Evolutionary conservation across 2,329 filamentous ascomycete genomes (phyloP), one percentile per base, ranked within the genome.

Genomic region (Albophoma yamanashiensis): DNA sequence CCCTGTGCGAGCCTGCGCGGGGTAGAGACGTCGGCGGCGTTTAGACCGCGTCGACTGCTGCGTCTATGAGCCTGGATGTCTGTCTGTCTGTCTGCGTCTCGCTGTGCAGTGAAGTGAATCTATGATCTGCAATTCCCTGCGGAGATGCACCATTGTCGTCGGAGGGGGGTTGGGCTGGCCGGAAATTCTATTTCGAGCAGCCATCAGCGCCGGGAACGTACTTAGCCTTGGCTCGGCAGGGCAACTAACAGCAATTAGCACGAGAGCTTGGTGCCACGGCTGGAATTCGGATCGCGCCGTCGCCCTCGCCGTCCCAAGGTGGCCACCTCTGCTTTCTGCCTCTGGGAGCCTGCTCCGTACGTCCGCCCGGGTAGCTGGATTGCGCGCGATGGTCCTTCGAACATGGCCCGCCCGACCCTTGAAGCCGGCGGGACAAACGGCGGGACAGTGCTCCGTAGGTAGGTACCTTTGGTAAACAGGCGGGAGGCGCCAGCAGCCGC

Each of bases 1-100:
- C 27, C 7, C 50, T 52, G 42, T 58, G 53, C 27, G 36, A 50
- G 58, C 60, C 53, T 38, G 60, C 55, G 59, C 57, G 47, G 47
- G 27, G 47, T 43, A 58, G 27, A 53, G 47, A 57, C 50, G 55
- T 57, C 55, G 59, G 60, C 57, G 61, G 55, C 61, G 50, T 53
- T 53, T 12, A 8, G 3, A 31, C 34, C 8, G 25, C 25, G 25
- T 31, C 14, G 45, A 1, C 25, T 12, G 20, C 20, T 20, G 15
- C 27, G 22, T 50, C 25, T 31, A 31, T 31, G 3, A 3, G 27
- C 27, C 27, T 31, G 27, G 7, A 5, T 27, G 25, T 17, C 15
- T 47, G 47, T 34, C 25, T 12, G 6, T 8, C 4, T 12, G 9
- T 52, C 27, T 6, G 47, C n/a, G n/a, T n/a, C n/a, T n/a, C n/a